Evolutionary conservation across 768 basidiomycete genomes (phyloP), one percentile per base, ranked within the genome.

Genomic region (Mycena vulgaris): DNA sequence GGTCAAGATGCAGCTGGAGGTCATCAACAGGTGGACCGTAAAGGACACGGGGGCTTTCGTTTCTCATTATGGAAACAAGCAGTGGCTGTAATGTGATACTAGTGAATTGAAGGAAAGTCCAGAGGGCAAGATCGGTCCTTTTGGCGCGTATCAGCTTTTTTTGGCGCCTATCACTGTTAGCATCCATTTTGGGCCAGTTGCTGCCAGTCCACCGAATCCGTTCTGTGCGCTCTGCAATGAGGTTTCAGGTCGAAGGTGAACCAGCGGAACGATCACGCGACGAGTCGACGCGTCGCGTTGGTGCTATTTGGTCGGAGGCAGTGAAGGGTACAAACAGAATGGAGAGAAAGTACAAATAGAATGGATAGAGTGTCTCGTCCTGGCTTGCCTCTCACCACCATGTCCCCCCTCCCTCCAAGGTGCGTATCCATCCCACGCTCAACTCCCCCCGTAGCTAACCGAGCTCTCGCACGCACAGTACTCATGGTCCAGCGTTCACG

Each of bases 61-160:
- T 70, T 71, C 69, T 56, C 76, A 69, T 39, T 51, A 5, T 17
- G 70, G 57, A 52, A 75, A 58, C 23, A 66, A 52, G 47, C 66
- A 61, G 28, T 63, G 67, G 74, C 42, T 69, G 30, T 66, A 73
- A 48, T 55, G 42, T 39, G 17, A 39, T 11, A 11, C 3, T 3
- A 39, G 17, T 39, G 33, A 6, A 35, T 6, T 35, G 33, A 13
- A 35, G 13, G 6, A 35, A 35, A 6, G n/a, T 47, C 45, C 35
- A 37, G 35, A 14, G 35, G 35, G 35, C 6, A 14, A 37, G 14
- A 37, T 37, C 8, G 35, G 14, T 37, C 35, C 35, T 14, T 37
- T 14, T 14, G 35, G 35, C 35, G 35, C 35, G 8, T 37, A 37
- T n/a, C n/a, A n/a, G n/a, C n/a, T 37, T 37, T 37, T 7, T 37